A percentile compares a stretch with the other conserved stretches of the same genome.
Evolutionary conservation across 345 rosid genomes (phyloP).

Genomic region (sweet orange (Citrus sinensis)): DVS_A1.0 CM039162.1:28992501-28993000

Average conservation of each 20-base stretch:
- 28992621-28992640: background rate
- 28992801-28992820: background rate
- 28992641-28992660: background rate
- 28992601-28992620: background rate
- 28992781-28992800: background rate
- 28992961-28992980: background rate
- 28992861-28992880: background rate
- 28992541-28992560: background rate
- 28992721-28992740: background rate
- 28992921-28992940: background rate
- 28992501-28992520: background rate
- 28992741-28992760: background rate
- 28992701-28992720: background rate
- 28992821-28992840: background rate
- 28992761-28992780: background rate
- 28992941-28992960: background rate
- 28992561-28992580: background rate
- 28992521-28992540: background rate
- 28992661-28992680: background rate
- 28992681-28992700: background rate
- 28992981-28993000: background rate
- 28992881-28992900: background rate
- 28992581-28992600: background rate
- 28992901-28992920: background rate
- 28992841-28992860: background rate